phyloP scores from a whole-genome alignment of 495 filamentous ascomycete genomes.

The Jackrogersella minutella region DNA sequence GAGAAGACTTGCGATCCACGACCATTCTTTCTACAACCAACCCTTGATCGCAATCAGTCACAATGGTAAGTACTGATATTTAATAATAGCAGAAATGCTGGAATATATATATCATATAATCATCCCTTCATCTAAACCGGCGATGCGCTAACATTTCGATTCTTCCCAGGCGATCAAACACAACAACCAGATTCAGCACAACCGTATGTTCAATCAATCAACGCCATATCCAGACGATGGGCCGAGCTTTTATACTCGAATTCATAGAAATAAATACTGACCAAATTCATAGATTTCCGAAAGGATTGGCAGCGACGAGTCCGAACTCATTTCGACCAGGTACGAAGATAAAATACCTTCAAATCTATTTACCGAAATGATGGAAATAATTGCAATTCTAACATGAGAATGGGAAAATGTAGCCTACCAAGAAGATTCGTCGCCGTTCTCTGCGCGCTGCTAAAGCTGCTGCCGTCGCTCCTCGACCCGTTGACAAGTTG shows the following conservation, averaged over 20 bases:
- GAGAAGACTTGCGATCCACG: constrained; percentile 42
- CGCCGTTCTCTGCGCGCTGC: constrained; percentile 86
- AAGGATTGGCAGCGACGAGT: constrained; percentile 99
- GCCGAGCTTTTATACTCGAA: constrained; percentile 25
- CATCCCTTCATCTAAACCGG: background rate
- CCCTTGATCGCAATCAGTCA: constrained; percentile 70
- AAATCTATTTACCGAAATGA: background rate
- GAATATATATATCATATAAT: background rate
- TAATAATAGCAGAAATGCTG: background rate
- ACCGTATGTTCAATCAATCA: constrained; percentile 70
- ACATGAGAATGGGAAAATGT: constrained; percentile 50
- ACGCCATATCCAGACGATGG: constrained; percentile 12
- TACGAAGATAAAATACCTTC: constrained; percentile 59
- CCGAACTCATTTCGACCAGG: constrained; percentile 98
- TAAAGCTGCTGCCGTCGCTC: constrained; percentile 93
- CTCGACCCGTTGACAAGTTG: constrained; percentile 96
- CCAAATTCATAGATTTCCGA: constrained; percentile 81
- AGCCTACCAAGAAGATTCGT: constrained; percentile 94
- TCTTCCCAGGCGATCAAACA: constrained; percentile 90
- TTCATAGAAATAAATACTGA: constrained; percentile 34
- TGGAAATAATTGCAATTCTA: constrained; percentile 38
- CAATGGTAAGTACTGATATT: constrained; percentile 64
- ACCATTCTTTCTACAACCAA: constrained; percentile 37
- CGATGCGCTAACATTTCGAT: constrained; percentile 39
- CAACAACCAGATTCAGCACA: constrained; percentile 97